A percentile compares a stretch with the other conserved stretches of the same genome.
Conservation (phyloP, 495 filamentous ascomycete species). For the Thermothielavioides terrestris region DNA sequence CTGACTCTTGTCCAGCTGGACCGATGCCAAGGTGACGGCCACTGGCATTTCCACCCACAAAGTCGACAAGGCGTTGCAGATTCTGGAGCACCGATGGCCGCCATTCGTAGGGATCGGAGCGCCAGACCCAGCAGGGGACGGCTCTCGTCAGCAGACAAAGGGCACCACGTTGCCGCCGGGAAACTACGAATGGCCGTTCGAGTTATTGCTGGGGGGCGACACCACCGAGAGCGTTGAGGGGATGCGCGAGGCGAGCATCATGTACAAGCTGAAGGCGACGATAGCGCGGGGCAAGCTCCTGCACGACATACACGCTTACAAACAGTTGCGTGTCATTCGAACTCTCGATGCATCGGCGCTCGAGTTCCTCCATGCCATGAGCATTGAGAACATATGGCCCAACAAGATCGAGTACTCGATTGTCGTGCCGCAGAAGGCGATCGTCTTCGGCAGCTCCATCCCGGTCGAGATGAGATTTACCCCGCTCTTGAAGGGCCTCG, state of each 20-base stretch:
- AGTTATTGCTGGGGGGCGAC: conserved; percentile 64
- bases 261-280: conserved; percentile 82
- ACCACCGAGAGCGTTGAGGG: conserved; percentile 87
- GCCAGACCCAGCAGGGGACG: conserved; percentile 16
- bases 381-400: conserved; percentile 89
- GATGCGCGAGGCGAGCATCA: conserved; percentile 65
- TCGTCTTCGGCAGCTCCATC: conserved; percentile 79
- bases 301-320: conserved; percentile 68
- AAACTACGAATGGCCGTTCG: conserved; percentile 88
- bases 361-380: conserved; percentile 81
- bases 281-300: conserved; percentile 71
- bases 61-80: conserved; percentile 34
- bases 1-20: conserved; percentile 32
- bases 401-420: conserved; percentile 93
- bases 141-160: conserved; percentile 16
- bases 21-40: conserved; percentile 39
- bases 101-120: conserved; percentile 37
- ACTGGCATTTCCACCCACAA: conserved; percentile 42
- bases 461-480: conserved; percentile 72
- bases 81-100: conserved; percentile 40
- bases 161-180: conserved; percentile 59
- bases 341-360: conserved; percentile 73
- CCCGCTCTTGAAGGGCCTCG: conserved; percentile 77
- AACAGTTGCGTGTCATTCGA: conserved; percentile 77
- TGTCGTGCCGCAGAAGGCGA: conserved; percentile 77